A percentile compares a stretch with the other conserved stretches of the same genome.
Evolutionary conservation across 108 stramenopile genomes (phyloP).

Genomic region (Stephanodiscus triporus): DNA sequence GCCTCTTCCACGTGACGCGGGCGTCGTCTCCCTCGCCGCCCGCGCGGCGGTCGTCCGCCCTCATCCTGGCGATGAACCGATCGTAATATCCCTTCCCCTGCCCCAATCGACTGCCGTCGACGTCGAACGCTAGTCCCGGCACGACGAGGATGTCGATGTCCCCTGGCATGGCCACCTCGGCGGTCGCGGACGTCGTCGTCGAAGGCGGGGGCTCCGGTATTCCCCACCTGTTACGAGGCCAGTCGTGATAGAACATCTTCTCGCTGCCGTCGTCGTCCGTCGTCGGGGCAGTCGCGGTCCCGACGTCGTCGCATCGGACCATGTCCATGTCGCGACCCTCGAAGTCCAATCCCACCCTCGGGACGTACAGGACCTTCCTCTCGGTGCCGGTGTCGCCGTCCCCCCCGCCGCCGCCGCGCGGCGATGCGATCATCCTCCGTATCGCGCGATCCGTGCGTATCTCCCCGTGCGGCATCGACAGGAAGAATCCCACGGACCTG

Average conservation of each 20-base stretch:
- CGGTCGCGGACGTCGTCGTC: constrained; percentile 40
- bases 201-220: constrained; percentile 81
- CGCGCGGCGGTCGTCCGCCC: not conserved
- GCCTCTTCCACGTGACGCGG: constrained; percentile 24
- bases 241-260: constrained; percentile 65
- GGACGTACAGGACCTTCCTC: constrained; percentile 76
- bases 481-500: constrained; percentile 76
- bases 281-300: not conserved
- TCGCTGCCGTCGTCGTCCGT: not conserved
- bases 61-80: constrained; percentile 82
- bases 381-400: not conserved
- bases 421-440: constrained; percentile 4
- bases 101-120: constrained; percentile 66
- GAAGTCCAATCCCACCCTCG: constrained; percentile 87
- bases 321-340: constrained; percentile 88
- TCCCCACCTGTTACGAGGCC: constrained; percentile 89
- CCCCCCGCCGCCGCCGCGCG: not conserved
- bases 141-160: constrained; percentile 85
- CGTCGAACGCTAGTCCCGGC: constrained; percentile 88
- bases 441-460: constrained; percentile 74
- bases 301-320: constrained; percentile 35
- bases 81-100: constrained; percentile 95
- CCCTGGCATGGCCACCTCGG: constrained; percentile 68
- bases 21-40: constrained; percentile 3
- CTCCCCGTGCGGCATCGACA: constrained; percentile 87